These are phyloP conservation scores for Hypoxylon fragiforme DNA, from an alignment of 495 filamentous ascomycete species.

Conservation along the genomic window DNA sequence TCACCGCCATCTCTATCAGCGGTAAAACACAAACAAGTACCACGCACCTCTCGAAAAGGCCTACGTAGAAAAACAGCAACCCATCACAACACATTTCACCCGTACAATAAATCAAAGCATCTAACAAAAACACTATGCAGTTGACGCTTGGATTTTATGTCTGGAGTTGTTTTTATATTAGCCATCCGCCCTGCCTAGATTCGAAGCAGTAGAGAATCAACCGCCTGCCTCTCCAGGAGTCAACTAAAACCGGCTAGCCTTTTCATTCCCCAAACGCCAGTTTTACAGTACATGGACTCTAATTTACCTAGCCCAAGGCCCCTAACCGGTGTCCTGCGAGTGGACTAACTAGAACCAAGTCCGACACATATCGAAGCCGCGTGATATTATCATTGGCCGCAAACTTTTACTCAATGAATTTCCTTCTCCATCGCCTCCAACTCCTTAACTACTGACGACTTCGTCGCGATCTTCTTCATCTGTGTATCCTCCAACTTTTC, in stretches of 20 bases:
- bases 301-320: conserved; percentile 15
- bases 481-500: conserved; percentile 98
- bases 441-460: conserved; percentile 79
- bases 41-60: too few species aligned
- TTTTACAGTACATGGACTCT: conserved; percentile 2
- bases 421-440: conserved; percentile 58
- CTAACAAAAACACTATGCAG: too few species aligned
- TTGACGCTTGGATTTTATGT: neutral
- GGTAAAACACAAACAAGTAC: too few species aligned
- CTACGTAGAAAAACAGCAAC: too few species aligned
- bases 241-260: conserved; percentile 2
- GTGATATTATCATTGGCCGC: neutral
- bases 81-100: too few species aligned
- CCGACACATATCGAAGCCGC: conserved; percentile 1
- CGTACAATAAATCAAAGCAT: too few species aligned
- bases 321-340: conserved; percentile 4
- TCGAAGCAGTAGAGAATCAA: neutral
- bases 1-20: too few species aligned
- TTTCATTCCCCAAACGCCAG: conserved; percentile 24
- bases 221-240: neutral
- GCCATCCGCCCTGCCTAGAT: neutral
- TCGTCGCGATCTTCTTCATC: conserved; percentile 96
- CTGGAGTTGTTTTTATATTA: conserved; percentile 3
- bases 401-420: conserved; percentile 10
- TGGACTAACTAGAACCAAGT: conserved; percentile 27